Evolutionary conservation across 2,329 filamentous ascomycete genomes (phyloP).

Genomic region (Penicillium glabrum): DNA sequence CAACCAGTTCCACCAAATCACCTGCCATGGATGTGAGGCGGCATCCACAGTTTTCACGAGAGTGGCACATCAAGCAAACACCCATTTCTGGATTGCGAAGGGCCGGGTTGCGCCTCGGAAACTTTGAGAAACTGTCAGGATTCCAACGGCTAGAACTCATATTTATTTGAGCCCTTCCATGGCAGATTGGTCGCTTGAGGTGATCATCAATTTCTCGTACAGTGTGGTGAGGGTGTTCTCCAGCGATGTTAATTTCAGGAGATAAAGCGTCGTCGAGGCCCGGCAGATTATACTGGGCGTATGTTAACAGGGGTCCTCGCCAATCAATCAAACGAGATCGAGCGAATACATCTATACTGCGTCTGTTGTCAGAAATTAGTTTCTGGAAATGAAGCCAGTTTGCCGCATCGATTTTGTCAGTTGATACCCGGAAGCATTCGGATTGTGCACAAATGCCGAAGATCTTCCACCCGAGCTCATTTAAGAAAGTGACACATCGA

Average conservation of each 20-base stretch:
- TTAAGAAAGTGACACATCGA: slow-evolving; percentile 5
- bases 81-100: slow-evolving; percentile 6
- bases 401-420: background rate
- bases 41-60: slow-evolving; percentile 20
- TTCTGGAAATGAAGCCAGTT: slow-evolving; percentile 19
- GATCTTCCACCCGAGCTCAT: slow-evolving; percentile 24
- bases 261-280: background rate
- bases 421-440: slow-evolving; percentile 22
- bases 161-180: slow-evolving; percentile 12
- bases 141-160: slow-evolving; percentile 13
- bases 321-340: slow-evolving; percentile 25
- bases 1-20: slow-evolving; percentile 31
- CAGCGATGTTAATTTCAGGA: slow-evolving; percentile 6
- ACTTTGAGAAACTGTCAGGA: background rate
- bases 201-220: slow-evolving; percentile 2
- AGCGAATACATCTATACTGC: slow-evolving; percentile 28
- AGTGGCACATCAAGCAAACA: background rate
- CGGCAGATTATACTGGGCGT: background rate
- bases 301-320: slow-evolving; percentile 1
- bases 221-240: slow-evolving; percentile 16
- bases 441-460: slow-evolving; percentile 28
- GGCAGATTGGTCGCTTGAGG: slow-evolving; percentile 9
- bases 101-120: slow-evolving; percentile 6
- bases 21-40: slow-evolving; percentile 7
- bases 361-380: slow-evolving; percentile 13